Percentiles rank a stretch among this genome's conserved stretches.
phyloP scores from a whole-genome alignment of 805 yeast species.

The Groenewaldozyma salmanticensis region DNA sequence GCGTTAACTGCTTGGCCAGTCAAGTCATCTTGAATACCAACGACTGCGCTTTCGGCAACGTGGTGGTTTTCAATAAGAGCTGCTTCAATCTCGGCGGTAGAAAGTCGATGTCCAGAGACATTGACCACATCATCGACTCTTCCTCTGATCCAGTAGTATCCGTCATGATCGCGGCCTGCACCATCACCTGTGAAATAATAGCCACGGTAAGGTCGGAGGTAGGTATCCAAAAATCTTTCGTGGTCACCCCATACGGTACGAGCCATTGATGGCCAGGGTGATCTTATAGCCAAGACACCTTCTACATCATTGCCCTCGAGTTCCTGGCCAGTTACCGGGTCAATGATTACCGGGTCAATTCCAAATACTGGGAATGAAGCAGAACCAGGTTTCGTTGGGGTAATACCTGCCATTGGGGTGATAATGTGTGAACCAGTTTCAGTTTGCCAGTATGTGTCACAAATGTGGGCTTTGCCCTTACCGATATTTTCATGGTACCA shows the following conservation, averaged over 20 bases:
- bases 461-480: conserved; percentile 72
- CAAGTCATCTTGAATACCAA: conserved; percentile 87
- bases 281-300: conserved; percentile 85
- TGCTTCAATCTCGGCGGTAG: conserved; percentile 95
- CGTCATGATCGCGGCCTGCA: conserved; percentile 93
- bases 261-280: conserved; percentile 98
- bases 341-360: conserved; percentile 78
- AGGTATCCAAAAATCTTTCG: conserved; percentile 78
- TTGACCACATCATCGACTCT: conserved; percentile 97
- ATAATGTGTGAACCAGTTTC: conserved; percentile 94
- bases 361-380: conserved; percentile 97
- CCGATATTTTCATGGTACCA: conserved; percentile 91
- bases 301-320: conserved; percentile 81
- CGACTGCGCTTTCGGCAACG: conserved; percentile 94
- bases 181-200: conserved; percentile 97
- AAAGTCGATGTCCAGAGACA: conserved; percentile 92
- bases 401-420: conserved; percentile 88
- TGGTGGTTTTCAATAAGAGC: conserved; percentile 69
- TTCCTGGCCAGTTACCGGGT: conserved; percentile 84
- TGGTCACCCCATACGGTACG: conserved; percentile 90
- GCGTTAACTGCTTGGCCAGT: conserved; percentile 98
- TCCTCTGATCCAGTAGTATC: conserved; percentile 95
- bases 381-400: conserved; percentile 94
- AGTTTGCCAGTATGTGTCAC: conserved; percentile 98
- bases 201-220: conserved; percentile 85